Evolutionary conservation across 257 asterid genomes (phyloP), one percentile per base, ranked within the genome.

Genomic region (Penstemon eatonii): DNA sequence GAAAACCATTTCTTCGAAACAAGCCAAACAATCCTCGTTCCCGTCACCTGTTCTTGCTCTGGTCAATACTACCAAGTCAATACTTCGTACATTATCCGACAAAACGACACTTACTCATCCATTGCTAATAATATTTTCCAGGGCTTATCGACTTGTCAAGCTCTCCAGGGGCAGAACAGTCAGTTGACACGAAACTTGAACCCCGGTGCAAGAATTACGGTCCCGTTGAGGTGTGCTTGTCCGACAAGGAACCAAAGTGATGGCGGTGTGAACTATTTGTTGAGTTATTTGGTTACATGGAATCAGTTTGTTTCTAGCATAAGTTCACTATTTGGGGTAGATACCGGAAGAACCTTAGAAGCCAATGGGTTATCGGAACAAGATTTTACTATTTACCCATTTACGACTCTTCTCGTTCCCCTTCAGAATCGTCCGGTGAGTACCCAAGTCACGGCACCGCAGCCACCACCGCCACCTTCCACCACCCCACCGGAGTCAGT

Each of bases 181-280:
- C 33, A 41, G 36, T 46, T 56, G 0, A 12, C 71, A 1, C 6
- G 0, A 11, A 4, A 11, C 0, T 52, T 90, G 60, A 0, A 0
- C 4, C 0, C 15, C 5, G 92, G 97, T 9, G 47, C 65, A 0
- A 67, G 83, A 56, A 11, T 93, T 46, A 72, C 58, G 7, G 88
- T 93, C 52, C 99, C 99, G 19, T 63, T 87, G 36, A 78, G 99
- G 70, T 93, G 97, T 43, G 96, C 96, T 46, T 93, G 99, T 56
- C 97, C 95, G 0, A 93, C 97, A 4, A 76, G 53, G 58, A 77
- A 64, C 13, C 96, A 93, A 50, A 67, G 39, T 3, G 71, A 76
- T 8, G 66, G 50, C 8, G 88, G 92, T 4, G 83, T 79, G 6
- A 93, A 83, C 47, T 90, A 66, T 49, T 18, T 93, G 61, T 60